phyloP scores from a whole-genome alignment of 2,329 filamentous ascomycete genomes.

The Xylariaceae sp. region DNA sequence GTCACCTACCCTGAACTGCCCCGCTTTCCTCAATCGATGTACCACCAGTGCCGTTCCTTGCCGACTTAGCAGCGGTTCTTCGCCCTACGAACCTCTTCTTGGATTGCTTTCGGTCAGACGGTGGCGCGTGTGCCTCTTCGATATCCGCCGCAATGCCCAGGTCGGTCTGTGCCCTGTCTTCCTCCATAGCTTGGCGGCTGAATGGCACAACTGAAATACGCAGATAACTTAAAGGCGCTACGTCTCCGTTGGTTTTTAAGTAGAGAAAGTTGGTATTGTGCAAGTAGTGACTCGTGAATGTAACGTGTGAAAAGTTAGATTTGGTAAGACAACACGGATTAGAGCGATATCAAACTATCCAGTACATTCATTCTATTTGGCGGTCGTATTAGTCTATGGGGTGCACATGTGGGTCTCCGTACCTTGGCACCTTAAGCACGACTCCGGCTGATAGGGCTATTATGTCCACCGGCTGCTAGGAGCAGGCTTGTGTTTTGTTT shows the following conservation, averaged over 20 bases:
- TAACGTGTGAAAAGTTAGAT: constrained; percentile 14
- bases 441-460: too few species aligned
- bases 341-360: too few species aligned
- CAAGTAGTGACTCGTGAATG: too few species aligned
- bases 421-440: too few species aligned
- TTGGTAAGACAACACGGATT: neutral
- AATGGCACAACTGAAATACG: neutral
- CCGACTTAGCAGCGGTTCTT: constrained; percentile 67
- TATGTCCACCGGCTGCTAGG: too few species aligned
- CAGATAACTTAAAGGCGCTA: neutral
- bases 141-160: constrained; percentile 71
- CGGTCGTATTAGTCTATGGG: too few species aligned
- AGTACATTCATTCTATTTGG: too few species aligned
- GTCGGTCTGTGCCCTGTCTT: constrained; percentile 71
- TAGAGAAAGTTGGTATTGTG: neutral
- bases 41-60: constrained; percentile 44
- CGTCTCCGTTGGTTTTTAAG: constrained; percentile 2
- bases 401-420: too few species aligned
- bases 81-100: constrained; percentile 92
- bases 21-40: constrained; percentile 59
- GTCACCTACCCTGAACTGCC: constrained; percentile 66
- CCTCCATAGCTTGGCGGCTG: constrained; percentile 62
- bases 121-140: constrained; percentile 50
- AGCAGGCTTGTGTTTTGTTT: too few species aligned
- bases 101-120: constrained; percentile 63